Evolutionary conservation across 169 alveolate species (phyloP), one percentile per base, ranked within the genome.

Genomic region (Plasmodium billcollinsi): DNA sequence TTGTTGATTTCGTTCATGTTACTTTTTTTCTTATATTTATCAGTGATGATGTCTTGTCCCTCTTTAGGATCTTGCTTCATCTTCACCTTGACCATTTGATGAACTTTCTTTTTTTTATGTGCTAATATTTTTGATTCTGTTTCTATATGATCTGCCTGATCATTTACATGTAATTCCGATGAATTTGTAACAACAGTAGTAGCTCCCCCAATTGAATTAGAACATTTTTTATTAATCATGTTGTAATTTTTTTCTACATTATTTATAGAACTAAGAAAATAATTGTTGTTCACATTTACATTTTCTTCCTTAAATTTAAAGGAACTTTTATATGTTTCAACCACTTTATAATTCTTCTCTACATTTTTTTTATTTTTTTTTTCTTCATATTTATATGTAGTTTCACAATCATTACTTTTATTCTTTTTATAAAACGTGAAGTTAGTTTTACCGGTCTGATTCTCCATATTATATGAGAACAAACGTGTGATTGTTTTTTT

Each of bases 371-470:
- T 54, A 26, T 24, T 50, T 47, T 59, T 62, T 69, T 14, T 49
- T 52, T 63, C 89, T 62, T 76, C 89, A 24, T 0, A 49, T 65
- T 76, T 76, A 50, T 76, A 56, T 3, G 65, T 76, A 52, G 52
- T 9, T 65, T 76, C 69, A n/a, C 49, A 63, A 4, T 78, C 89
- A 65, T 78, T 78, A 24, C 89, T 39, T 78, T 78, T 78, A 65
- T 78, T 78, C 21, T 65, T 78, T 65, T 78, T 69, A 66, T 65
- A 78, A 50, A 59, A 63, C 6, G 74, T 5, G 43, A 67, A 66
- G 29, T 26, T 47, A 14, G 61, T 45, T 71, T 66, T 78, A 49
- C 9, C 47, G 8, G 71, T 24, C n/a, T 45, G 47, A 52, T 78
- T 56, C 14, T 78, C 89, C 89, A 78, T 78, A 26, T 47, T 54